Evolutionary conservation across 306 rosid genomes (phyloP).

Genomic region (Lotus japonicus): DNA sequence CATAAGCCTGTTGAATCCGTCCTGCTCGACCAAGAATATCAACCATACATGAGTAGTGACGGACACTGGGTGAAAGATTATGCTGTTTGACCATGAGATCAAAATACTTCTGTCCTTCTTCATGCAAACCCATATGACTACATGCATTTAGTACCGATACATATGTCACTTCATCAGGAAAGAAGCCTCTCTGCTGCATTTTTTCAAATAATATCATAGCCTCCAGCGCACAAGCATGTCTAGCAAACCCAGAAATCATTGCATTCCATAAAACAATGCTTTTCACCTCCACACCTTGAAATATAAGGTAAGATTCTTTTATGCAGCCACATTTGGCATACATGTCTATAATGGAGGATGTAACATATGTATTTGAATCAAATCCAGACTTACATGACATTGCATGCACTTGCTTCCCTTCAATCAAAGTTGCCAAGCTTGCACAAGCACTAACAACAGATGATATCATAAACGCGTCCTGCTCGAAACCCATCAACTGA

Average conservation of each 20-base stretch:
- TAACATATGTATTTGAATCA: slow-evolving; percentile 43
- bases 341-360: slow-evolving; percentile 76
- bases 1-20: slow-evolving; percentile 45
- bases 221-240: slow-evolving; percentile 58
- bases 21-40: slow-evolving; percentile 81
- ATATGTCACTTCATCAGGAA: slow-evolving; percentile 70
- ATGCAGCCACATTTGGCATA: slow-evolving; percentile 86
- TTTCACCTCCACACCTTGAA: slow-evolving; percentile 41
- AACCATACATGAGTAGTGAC: slow-evolving; percentile 75
- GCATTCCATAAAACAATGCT: slow-evolving; percentile 71
- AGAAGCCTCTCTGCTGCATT: slow-evolving; percentile 64
- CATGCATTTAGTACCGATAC: slow-evolving; percentile 62
- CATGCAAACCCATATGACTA: slow-evolving; percentile 72
- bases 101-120: slow-evolving; percentile 60
- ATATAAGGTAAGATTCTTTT: slow-evolving; percentile 54
- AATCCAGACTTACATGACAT: slow-evolving; percentile 57
- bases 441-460: slow-evolving; percentile 77
- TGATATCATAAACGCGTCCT: slow-evolving; percentile 56
- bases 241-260: slow-evolving; percentile 76
- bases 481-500: slow-evolving; percentile 37
- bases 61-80: slow-evolving; percentile 50
- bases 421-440: slow-evolving; percentile 57
- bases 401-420: slow-evolving; percentile 75
- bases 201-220: slow-evolving; percentile 79
- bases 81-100: slow-evolving; percentile 56